These are phyloP conservation scores for Zoysia japonica DNA, from an alignment of 176 grass and related monocot species.

Conservation along the genomic window DNA sequence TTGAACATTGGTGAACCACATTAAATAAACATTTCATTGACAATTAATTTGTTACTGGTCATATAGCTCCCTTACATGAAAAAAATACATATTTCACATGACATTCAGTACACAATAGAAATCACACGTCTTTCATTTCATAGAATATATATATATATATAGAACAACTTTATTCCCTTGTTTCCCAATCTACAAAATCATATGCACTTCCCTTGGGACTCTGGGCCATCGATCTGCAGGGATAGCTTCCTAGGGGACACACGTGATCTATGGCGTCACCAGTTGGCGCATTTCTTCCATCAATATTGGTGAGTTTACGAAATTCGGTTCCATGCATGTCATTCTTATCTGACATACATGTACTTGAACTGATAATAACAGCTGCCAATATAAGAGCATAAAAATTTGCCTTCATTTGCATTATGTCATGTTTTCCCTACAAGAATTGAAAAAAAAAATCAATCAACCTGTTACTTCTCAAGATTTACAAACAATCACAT, in stretches of 20 bases:
- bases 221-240: not conserved
- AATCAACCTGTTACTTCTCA: not conserved
- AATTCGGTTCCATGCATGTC: not conserved
- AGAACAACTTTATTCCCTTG: not conserved
- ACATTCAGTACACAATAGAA: no score
- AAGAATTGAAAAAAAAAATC: not conserved
- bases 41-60: no score
- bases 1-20: no score
- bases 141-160: not conserved
- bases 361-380: not conserved
- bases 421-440: not conserved
- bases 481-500: no score
- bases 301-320: constrained; percentile 19
- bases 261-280: constrained; percentile 23
- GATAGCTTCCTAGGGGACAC: constrained; percentile 35
- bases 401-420: constrained; percentile 8
- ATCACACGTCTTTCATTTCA: no score
- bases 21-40: no score
- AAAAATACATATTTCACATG: no score
- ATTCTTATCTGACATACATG: not conserved
- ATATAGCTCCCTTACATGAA: no score
- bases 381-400: not conserved
- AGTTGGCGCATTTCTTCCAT: constrained; percentile 33
- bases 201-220: not conserved
- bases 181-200: not conserved